phyloP scores from a whole-genome alignment of 163 green algal species.

The Scenedesmus sp. region DNA sequence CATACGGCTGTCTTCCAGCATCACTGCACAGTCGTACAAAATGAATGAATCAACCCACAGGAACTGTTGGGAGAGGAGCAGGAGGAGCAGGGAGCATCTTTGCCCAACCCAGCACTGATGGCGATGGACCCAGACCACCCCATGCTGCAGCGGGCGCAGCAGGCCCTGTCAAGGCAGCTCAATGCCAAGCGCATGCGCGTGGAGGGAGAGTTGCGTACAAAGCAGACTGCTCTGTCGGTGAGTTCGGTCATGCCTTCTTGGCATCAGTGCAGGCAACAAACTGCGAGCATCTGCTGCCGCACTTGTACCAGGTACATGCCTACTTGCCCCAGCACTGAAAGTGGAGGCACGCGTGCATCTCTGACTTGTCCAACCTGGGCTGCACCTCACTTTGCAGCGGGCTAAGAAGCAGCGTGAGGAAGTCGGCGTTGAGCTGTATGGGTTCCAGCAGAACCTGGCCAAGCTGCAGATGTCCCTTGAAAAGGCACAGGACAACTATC shows the following conservation, averaged over 20 bases:
- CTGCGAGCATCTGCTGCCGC: not conserved
- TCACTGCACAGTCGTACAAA: not conserved
- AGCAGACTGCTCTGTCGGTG: slow-evolving; percentile 80
- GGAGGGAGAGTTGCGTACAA: slow-evolving; percentile 85
- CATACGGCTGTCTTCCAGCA: not conserved
- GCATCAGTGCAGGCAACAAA: not conserved
- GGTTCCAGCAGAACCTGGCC: slow-evolving; percentile 92
- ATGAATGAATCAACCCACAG: not conserved
- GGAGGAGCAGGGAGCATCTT: not conserved
- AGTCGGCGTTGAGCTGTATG: slow-evolving; percentile 94
- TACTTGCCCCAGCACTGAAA: too few species aligned
- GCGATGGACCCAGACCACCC: slow-evolving; percentile 78
- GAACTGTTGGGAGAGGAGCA: not conserved
- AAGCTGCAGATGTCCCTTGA: slow-evolving; percentile 90
- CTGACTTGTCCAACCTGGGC: not conserved
- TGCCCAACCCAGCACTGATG: not conserved
- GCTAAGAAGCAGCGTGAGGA: slow-evolving; percentile 83
- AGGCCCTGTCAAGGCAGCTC: slow-evolving; percentile 81
- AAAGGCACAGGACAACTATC: slow-evolving; percentile 79
- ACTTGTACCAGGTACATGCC: too few species aligned
- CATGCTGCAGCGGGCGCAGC: slow-evolving; percentile 78
- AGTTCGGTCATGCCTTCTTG: not conserved
- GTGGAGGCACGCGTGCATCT: too few species aligned
- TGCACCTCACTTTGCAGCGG: slow-evolving; percentile 65
- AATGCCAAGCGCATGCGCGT: slow-evolving; percentile 71